Evolutionary conservation across 2,329 filamentous ascomycete genomes (phyloP).

Genomic region (Neonectria faginata): DNA sequence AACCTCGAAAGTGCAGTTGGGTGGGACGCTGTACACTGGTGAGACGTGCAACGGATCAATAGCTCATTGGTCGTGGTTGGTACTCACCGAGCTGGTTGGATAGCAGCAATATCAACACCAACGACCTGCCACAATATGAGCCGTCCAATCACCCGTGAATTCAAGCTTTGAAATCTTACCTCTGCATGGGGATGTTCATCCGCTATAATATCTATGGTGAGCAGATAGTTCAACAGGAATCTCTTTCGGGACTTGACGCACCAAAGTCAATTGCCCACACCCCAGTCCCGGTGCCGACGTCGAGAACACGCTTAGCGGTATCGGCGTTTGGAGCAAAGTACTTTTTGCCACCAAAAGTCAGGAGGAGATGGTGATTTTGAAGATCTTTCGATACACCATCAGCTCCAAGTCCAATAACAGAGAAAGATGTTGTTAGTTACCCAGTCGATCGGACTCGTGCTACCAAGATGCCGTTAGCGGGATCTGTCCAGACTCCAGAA

Average conservation of each 20-base stretch:
- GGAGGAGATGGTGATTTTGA: conserved; percentile 28
- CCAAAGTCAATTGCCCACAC: conserved; percentile 36
- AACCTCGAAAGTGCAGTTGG: conserved; percentile 24
- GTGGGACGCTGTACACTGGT: background rate
- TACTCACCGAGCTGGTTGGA: conserved; percentile 23
- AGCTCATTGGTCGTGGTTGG: too few relatives aligned
- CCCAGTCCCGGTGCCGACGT: conserved; percentile 33
- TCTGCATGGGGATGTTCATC: conserved; percentile 34
- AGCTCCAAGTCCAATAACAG: background rate
- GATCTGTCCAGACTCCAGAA: fast-evolving
- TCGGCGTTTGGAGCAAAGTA: conserved; percentile 24
- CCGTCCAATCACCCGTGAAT: fast-evolving
- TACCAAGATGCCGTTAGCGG: background rate
- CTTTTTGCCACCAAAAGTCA: conserved; percentile 28
- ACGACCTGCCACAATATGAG: background rate
- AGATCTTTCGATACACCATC: conserved; percentile 10
- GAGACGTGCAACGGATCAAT: fast-evolving
- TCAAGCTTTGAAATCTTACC: background rate
- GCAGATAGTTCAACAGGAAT: background rate
- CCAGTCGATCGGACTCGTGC: conserved; percentile 34
- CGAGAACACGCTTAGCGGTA: conserved; percentile 26
- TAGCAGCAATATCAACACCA: conserved; percentile 29
- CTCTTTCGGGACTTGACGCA: background rate
- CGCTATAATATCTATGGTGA: conserved; percentile 7
- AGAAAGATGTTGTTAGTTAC: background rate